A percentile compares a stretch with the other conserved stretches of the same genome.
phyloP scores from a whole-genome alignment of 1,284 basidiomycete species.

The Apiotrichum mycotoxinovorans region DNA sequence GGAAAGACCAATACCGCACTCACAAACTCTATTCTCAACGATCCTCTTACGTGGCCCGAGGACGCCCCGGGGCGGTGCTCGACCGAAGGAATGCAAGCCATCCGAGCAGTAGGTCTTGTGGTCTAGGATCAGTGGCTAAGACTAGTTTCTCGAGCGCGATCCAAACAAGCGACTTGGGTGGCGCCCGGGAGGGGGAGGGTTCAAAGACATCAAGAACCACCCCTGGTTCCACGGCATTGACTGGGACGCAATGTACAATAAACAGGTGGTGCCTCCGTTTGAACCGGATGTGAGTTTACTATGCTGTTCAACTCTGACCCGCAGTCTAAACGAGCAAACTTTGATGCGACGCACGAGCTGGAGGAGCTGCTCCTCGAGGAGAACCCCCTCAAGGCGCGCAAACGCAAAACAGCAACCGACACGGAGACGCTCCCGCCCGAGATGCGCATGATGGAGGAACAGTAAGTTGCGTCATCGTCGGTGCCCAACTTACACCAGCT shows the following conservation, averaged over 20 bases:
- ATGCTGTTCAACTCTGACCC: conserved; percentile 5
- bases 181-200: conserved; percentile 70
- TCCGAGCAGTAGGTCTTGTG: conserved; percentile 37
- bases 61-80: conserved; percentile 45
- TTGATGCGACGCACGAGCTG: conserved; percentile 97
- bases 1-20: conserved; percentile 86
- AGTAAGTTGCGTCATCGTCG: conserved; percentile 60
- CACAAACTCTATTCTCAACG: conserved; percentile 74
- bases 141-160: conserved; percentile 80
- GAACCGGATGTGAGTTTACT: conserved; percentile 65
- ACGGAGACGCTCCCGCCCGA: conserved; percentile 77
- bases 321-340: conserved; percentile 95
- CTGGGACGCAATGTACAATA: conserved; percentile 78
- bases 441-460: conserved; percentile 96
- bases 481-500: conserved; percentile 28
- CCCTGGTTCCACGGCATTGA: conserved; percentile 84
- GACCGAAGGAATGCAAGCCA: conserved; percentile 46
- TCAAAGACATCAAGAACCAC: conserved; percentile 71
- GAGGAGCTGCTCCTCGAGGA: conserved; percentile 94
- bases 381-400: conserved; percentile 92
- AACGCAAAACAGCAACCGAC: conserved; percentile 85
- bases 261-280: conserved; percentile 78
- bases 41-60: conserved; percentile 49
- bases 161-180: conserved; percentile 75
- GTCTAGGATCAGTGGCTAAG: neutral